Evolutionary conservation across 805 yeast genomes (phyloP).

Genomic region (Yarrowia sp.): DNA sequence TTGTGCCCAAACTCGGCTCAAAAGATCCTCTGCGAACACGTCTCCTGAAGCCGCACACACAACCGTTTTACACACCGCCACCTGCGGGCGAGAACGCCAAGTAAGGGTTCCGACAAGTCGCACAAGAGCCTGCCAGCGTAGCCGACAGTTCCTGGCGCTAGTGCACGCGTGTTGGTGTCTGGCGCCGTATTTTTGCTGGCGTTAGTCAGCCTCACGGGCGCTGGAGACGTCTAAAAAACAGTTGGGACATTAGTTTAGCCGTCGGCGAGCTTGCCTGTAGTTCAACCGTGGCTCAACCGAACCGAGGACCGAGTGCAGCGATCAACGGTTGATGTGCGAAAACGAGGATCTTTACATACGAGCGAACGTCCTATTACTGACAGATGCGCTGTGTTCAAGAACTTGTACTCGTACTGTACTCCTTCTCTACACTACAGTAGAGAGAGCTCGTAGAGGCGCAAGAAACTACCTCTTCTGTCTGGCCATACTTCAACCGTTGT

Average conservation of each 20-base stretch:
- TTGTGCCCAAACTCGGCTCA: too few relatives aligned
- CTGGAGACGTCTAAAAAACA: neutral
- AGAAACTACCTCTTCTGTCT: too few relatives aligned
- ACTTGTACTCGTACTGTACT: too few relatives aligned
- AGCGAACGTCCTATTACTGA: too few relatives aligned
- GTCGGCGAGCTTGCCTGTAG: neutral
- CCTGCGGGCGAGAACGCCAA: neutral
- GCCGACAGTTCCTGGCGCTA: neutral
- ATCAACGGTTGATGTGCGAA: too few relatives aligned
- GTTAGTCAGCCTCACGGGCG: too few relatives aligned
- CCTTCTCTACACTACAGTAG: too few relatives aligned
- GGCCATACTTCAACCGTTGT: too few relatives aligned
- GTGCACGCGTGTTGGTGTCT: neutral
- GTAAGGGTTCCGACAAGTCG: neutral
- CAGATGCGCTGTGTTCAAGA: too few relatives aligned
- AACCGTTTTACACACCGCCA: neutral
- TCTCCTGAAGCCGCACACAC: constrained; percentile 7
- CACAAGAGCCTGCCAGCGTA: neutral
- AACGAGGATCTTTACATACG: too few relatives aligned
- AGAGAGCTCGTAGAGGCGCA: too few relatives aligned
- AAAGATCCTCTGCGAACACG: neutral
- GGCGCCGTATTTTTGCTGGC: too few relatives aligned
- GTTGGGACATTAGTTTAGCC: neutral
- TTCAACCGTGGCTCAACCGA: neutral
- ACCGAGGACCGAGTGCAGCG: constrained; percentile 10